phyloP scores from a whole-genome alignment of 257 asterid genomes.

The Lycium ferocissimum region DNA sequence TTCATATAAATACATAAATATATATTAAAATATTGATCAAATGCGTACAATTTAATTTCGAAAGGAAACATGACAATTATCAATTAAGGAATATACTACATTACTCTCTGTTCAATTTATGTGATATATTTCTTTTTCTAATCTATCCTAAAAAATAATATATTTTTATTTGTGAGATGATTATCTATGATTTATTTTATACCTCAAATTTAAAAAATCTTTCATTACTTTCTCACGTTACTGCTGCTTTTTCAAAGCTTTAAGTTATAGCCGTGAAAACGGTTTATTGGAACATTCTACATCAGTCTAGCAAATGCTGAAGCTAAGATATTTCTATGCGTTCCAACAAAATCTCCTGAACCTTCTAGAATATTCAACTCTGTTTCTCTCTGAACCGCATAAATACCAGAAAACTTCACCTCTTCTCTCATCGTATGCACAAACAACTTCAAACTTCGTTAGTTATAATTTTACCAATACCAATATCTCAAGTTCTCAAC shows the following conservation, averaged over 20 bases:
- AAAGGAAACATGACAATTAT: too few relatives aligned
- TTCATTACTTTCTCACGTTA: too few relatives aligned
- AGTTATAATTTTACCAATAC: background rate
- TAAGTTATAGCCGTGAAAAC: background rate
- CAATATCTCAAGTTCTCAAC: background rate
- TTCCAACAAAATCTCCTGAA: slow-evolving; percentile 24
- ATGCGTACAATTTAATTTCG: too few relatives aligned
- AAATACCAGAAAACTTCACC: background rate
- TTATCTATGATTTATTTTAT: too few relatives aligned
- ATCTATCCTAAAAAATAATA: too few relatives aligned
- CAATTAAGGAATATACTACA: too few relatives aligned
- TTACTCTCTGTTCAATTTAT: too few relatives aligned
- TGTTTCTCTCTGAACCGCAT: background rate
- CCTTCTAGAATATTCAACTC: slow-evolving; percentile 27
- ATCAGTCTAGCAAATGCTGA: background rate
- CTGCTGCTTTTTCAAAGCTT: background rate
- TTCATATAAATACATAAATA: too few relatives aligned
- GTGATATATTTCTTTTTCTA: too few relatives aligned
- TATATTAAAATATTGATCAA: too few relatives aligned
- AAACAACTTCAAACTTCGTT: background rate
- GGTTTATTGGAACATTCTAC: slow-evolving; percentile 14
- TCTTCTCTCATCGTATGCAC: background rate
- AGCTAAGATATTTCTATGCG: background rate
- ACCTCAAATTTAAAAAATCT: too few relatives aligned
- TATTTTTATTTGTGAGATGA: too few relatives aligned